Percentiles rank a stretch among this genome's conserved stretches.
phyloP scores from a whole-genome alignment of 164 flowering plant species.

The Litsea cubeba region DNA sequence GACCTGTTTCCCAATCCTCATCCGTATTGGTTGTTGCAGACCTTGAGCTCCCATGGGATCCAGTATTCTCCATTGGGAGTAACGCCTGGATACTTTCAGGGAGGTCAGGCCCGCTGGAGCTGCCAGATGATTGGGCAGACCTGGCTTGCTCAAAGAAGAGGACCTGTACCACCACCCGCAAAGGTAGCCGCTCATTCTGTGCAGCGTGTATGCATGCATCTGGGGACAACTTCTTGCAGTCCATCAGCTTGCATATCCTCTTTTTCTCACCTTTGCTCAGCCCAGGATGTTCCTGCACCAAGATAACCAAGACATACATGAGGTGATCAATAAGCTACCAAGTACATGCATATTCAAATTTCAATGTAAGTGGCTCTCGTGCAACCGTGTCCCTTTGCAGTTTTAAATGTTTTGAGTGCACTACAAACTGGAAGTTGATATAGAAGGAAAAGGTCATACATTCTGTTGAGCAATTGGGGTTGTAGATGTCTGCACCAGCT shows the following conservation, averaged over 20 bases:
- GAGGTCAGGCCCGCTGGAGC: constrained; percentile 47
- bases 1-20: constrained; percentile 62
- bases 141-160: constrained; percentile 94
- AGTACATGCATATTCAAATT: background rate
- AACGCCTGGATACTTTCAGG: constrained; percentile 43
- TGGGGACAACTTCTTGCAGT: constrained; percentile 85
- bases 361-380: background rate
- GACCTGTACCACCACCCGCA: constrained; percentile 85
- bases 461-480: background rate
- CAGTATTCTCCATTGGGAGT: constrained; percentile 29
- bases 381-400: background rate
- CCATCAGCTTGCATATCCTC: constrained; percentile 81
- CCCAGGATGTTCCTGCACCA: constrained; percentile 73
- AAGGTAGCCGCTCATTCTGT: constrained; percentile 89
- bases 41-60: constrained; percentile 54
- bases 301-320: background rate
- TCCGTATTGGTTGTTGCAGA: constrained; percentile 57
- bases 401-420: background rate
- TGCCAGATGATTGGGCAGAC: constrained; percentile 42
- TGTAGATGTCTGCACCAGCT: no score
- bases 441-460: background rate
- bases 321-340: background rate
- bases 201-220: constrained; percentile 95
- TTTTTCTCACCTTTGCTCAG: constrained; percentile 83
- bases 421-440: background rate